Base-by-base conservation (phyloP, 495 filamentous ascomycete genomes). In the Penicillium samsonianum region DNA sequence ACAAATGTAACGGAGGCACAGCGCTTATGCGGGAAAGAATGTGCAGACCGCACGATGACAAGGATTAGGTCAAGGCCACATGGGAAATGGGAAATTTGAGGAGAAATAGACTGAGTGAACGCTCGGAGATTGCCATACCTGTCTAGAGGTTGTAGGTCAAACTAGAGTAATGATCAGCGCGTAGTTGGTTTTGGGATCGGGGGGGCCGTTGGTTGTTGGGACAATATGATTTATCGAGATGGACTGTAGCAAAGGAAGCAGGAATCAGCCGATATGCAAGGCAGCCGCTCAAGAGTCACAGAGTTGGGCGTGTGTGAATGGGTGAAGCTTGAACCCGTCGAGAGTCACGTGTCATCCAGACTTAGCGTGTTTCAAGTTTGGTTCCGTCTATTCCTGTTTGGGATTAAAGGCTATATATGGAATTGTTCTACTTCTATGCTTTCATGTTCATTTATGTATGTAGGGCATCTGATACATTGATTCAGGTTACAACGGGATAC, bases 331-430 rank as follows among this genome's bases (percentile, higher is more conserved):
- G 53, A 54, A 53, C 50, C 25, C 38, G n/a, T 43, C 50, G 30
- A 43, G 23, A 20, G 25, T 53, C 50, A 53, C 50, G 50, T 53
- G 49, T 1, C 2, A 14, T 5, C 9, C 45, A 6, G 9, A 19
- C 28, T 43, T 73, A 68, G 70, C 60, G 73, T 68, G 73, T 74
- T 73, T 75, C 73, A 74, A 63, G 54, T 67, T 35, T 51, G 17
- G 54, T 31, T 64, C 42, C 55, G 52, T 41, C 58, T 43, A 64
- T 50, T 44, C 63, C 55, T 16, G 17, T 51, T 63, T 60, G 41
- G 58, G 64, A 31, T 20, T 28, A 41, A 26, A 41, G 16, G 26
- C 14, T 48, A 5, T 38, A 38, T 38, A 17, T n/a, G 7, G n/a
- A n/a, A 17, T 38, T 28, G 33, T 23, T 37, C 40, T 33, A 33